Evolutionary conservation across 176 grass and related monocot genomes (phyloP).

Genomic region (Eragrostis nindensis): DNA sequence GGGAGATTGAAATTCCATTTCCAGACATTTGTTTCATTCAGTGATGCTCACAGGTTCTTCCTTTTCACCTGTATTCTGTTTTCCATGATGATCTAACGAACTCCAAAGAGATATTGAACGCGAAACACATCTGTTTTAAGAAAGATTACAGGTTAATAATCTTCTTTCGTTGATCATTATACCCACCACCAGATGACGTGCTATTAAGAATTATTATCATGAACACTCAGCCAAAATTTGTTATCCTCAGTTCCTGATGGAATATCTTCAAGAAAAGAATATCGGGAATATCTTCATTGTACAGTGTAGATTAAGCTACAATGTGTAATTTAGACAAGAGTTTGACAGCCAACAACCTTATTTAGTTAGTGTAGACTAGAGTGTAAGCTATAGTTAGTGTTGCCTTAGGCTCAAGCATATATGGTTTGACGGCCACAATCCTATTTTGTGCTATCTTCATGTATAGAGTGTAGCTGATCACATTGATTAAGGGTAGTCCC

Average conservation of each 20-base stretch:
- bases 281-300: background rate
- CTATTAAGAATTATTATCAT: background rate
- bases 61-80: constrained; percentile 3
- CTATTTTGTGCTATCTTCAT: background rate
- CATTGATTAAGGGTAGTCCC: no score
- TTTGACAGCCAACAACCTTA: no score
- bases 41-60: constrained; percentile 76
- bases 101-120: constrained; percentile 20
- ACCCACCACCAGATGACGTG: background rate
- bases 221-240: background rate
- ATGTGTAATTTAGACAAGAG: no score
- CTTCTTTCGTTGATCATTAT: constrained; percentile 12
- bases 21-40: constrained; percentile 94
- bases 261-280: constrained; percentile 17
- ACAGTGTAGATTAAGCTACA: background rate
- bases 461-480: no score
- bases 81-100: background rate
- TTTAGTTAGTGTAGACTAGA: no score
- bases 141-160: background rate
- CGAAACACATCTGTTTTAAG: background rate
- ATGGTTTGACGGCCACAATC: background rate
- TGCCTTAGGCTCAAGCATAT: background rate
- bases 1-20: constrained; percentile 89
- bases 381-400: constrained; percentile 12
- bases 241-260: background rate